Evolutionary conservation across 306 rosid genomes (phyloP).

Genomic region (Dalbergia cochinchinensis): DNA sequence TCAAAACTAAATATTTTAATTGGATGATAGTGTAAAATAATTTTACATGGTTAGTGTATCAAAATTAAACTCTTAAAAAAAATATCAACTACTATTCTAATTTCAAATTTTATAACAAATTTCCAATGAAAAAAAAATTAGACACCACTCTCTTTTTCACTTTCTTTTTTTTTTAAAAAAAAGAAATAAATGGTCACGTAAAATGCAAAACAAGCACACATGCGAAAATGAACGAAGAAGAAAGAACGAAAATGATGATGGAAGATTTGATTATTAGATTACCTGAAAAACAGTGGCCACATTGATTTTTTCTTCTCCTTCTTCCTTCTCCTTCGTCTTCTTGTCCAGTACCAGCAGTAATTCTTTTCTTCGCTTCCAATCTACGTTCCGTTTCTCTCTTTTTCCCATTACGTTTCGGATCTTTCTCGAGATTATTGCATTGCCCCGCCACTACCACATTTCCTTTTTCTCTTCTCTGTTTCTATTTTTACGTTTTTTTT

Average conservation of each 20-base stretch:
- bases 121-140: too few species aligned
- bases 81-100: too few species aligned
- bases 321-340: not conserved
- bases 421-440: constrained; percentile 52
- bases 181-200: constrained; percentile 25
- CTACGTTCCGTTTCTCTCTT: not conserved
- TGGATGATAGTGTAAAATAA: too few species aligned
- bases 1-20: too few species aligned
- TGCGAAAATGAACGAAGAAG: constrained; percentile 36
- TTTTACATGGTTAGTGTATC: too few species aligned
- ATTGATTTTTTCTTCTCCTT: not conserved
- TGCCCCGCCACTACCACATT: constrained; percentile 24
- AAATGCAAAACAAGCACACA: constrained; percentile 1
- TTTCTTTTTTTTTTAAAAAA: not conserved
- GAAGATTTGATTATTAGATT: constrained; percentile 24
- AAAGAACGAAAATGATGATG: constrained; percentile 48
- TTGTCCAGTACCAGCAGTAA: not conserved
- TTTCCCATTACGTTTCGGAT: constrained; percentile 67
- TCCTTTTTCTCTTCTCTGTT: not conserved
- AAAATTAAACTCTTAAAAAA: too few species aligned
- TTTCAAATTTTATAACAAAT: too few species aligned
- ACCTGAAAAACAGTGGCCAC: constrained; percentile 28
- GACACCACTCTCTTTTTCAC: not conserved
- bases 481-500: not conserved
- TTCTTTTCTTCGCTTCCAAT: constrained; percentile 69